These are phyloP conservation scores for Rosa rugosa DNA, from an alignment of 306 rosid species.

Conservation along the genomic window DNA sequence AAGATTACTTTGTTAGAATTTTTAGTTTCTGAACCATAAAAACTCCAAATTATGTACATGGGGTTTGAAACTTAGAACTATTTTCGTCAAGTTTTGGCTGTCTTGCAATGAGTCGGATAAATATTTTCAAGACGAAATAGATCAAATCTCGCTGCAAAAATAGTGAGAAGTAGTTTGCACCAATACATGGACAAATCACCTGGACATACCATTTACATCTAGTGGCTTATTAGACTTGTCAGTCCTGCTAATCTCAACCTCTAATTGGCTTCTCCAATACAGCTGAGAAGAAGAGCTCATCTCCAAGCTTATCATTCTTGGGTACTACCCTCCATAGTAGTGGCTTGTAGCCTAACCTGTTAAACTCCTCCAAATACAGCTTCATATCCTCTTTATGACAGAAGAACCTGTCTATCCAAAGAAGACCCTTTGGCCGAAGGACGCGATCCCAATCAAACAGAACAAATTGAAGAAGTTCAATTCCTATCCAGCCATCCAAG, in stretches of 20 bases:
- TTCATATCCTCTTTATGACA: slow-evolving; percentile 17
- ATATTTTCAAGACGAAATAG: not conserved
- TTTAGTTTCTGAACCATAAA: not conserved
- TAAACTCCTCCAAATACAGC: slow-evolving; percentile 16
- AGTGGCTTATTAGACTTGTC: not conserved
- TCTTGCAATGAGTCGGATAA: not conserved
- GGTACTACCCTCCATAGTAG: slow-evolving; percentile 17
- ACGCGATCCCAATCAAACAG: slow-evolving; percentile 22
- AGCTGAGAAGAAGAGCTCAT: slow-evolving; percentile 28
- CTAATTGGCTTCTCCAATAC: slow-evolving; percentile 26
- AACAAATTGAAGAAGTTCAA: slow-evolving; percentile 20
- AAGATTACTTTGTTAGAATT: not conserved
- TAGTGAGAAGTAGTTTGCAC: not conserved
- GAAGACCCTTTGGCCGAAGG: slow-evolving; percentile 21
- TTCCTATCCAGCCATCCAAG: slow-evolving; percentile 30
- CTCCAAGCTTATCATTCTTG: slow-evolving; percentile 22
- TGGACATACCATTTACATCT: not conserved
- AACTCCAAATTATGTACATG: too few relatives aligned
- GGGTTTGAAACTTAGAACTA: not conserved
- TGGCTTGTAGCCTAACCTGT: slow-evolving; percentile 13
- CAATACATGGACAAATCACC: not conserved
- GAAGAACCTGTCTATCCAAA: slow-evolving; percentile 28
- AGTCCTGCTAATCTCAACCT: not conserved
- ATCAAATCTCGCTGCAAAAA: not conserved
- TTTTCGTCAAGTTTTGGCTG: not conserved